A percentile compares a stretch with the other conserved stretches of the same genome.
Conservation (phyloP, 108 stramenopile genomes). For the Skeletonema tropicum region DNA sequence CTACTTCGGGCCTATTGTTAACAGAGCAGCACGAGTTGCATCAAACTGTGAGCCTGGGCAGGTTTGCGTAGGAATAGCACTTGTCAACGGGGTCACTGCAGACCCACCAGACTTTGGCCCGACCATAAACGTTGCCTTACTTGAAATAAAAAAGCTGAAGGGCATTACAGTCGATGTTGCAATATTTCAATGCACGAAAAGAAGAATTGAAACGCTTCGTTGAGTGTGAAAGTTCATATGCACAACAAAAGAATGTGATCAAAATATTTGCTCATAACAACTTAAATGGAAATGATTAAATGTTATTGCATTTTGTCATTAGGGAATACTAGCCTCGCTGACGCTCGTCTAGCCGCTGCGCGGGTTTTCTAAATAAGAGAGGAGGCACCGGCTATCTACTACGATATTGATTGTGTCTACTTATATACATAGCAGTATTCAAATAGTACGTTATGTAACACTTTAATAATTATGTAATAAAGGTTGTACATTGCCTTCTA, state of each 20-base stretch:
- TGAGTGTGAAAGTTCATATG: not conserved
- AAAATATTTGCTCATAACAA: not conserved
- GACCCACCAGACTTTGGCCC: slow-evolving; percentile 35
- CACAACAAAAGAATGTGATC: no score
- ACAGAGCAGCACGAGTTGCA: slow-evolving; percentile 38
- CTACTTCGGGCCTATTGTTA: slow-evolving; percentile 46
- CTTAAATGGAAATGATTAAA: not conserved
- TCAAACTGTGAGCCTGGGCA: slow-evolving; percentile 26
- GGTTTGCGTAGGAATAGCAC: slow-evolving; percentile 21
- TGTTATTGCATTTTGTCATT: not conserved
- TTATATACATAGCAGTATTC: no score
- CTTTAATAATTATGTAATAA: no score
- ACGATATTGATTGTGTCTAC: no score
- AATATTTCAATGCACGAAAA: slow-evolving; percentile 21
- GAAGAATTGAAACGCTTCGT: slow-evolving; percentile 18
- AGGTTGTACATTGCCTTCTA: no score
- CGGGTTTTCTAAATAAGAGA: no score
- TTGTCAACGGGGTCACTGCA: slow-evolving; percentile 21
- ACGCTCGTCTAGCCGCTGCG: no score
- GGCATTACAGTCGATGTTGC: slow-evolving; percentile 21
- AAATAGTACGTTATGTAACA: no score
- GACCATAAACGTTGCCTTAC: slow-evolving; percentile 11
- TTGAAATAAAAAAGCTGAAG: slow-evolving; percentile 15
- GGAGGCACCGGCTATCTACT: no score
- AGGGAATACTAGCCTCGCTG: no score